Evolutionary conservation across 139 green algal species (phyloP).

Genomic region (Tetratostichococcus sp.): DNA sequence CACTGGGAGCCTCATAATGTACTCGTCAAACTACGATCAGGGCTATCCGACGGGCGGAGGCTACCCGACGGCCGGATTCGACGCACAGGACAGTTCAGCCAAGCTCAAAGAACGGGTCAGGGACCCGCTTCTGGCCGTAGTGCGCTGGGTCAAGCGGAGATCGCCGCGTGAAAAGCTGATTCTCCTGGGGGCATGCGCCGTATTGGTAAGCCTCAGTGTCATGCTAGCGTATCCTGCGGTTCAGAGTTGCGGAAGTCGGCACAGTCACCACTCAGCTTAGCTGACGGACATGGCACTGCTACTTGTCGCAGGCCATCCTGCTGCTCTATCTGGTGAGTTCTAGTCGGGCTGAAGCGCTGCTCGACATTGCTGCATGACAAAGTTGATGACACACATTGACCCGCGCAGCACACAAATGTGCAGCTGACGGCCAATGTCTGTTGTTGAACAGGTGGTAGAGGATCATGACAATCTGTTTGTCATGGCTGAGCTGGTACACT

Average conservation of each 20-base stretch:
- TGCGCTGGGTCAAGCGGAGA: slow-evolving; percentile 23
- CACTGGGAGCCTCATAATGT: no score
- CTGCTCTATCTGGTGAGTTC: no score
- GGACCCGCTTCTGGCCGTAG: slow-evolving; percentile 33
- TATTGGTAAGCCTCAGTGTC: neutral
- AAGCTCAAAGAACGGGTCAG: slow-evolving; percentile 5
- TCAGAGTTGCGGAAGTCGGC: no score
- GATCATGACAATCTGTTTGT: slow-evolving; percentile 98
- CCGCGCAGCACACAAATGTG: no score
- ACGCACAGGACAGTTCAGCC: neutral
- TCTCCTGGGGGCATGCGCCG: neutral
- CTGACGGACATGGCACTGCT: no score
- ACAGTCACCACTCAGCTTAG: no score
- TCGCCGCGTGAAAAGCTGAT: neutral
- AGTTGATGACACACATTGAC: no score
- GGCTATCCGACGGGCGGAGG: neutral
- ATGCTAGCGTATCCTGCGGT: no score
- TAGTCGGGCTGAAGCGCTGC: no score
- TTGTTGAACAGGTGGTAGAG: slow-evolving; percentile 83
- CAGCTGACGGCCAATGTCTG: slow-evolving; percentile 55
- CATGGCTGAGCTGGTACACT: slow-evolving; percentile 87
- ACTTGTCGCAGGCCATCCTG: no score
- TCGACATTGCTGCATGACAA: no score
- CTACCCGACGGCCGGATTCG: no score
- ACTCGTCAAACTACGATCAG: neutral